Conservation (phyloP, 768 basidiomycete genomes). For the Leucocoprinus leucothites region DNA sequence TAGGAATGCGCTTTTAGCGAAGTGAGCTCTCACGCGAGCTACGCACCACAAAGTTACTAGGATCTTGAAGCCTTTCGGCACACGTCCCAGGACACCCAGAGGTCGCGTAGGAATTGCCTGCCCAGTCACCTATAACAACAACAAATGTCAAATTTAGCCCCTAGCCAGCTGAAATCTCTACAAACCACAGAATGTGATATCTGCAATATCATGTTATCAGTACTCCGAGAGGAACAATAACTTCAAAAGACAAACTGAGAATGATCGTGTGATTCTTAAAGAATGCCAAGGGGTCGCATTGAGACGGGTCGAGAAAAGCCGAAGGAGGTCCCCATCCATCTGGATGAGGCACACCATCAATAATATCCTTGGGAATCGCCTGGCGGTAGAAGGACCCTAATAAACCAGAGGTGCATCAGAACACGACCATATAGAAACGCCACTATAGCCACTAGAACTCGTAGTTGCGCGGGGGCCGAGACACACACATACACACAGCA, state of each 20-base stretch:
- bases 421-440: too few species aligned
- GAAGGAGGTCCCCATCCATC: slow-evolving; percentile 68
- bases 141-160: background rate
- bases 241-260: slow-evolving; percentile 52
- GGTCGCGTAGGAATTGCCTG: slow-evolving; percentile 71
- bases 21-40: background rate
- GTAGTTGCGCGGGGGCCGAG: too few species aligned
- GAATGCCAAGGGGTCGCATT: slow-evolving; percentile 56
- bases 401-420: background rate
- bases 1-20: background rate
- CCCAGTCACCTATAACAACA: slow-evolving; percentile 64
- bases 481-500: slow-evolving; percentile 58
- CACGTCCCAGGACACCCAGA: slow-evolving; percentile 60
- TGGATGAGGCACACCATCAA: slow-evolving; percentile 59
- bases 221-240: slow-evolving; percentile 22
- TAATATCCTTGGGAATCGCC: slow-evolving; percentile 68
- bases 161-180: background rate
- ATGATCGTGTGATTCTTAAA: slow-evolving; percentile 73
- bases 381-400: slow-evolving; percentile 83
- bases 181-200: slow-evolving; percentile 82
- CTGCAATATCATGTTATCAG: slow-evolving; percentile 37
- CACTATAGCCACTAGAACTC: too few species aligned
- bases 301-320: slow-evolving; percentile 52
- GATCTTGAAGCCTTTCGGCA: slow-evolving; percentile 23
- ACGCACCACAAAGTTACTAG: slow-evolving; percentile 46